Conservation (phyloP, 805 yeast genomes). For the Wickerhamiella galacta region DNA sequence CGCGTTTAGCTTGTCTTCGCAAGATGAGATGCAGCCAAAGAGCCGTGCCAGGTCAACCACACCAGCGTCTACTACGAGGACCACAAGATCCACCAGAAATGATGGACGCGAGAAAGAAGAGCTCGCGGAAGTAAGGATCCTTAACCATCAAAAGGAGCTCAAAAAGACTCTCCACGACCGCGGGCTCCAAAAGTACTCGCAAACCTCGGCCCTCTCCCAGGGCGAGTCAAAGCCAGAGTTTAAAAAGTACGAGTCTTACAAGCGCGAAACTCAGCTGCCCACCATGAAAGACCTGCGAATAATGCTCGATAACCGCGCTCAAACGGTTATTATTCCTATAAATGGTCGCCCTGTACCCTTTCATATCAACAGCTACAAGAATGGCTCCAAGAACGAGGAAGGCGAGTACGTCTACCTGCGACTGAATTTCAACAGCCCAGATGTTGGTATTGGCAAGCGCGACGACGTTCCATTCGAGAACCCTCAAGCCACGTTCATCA, state of each 20-base stretch:
- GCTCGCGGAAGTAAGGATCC: slow-evolving; percentile 61
- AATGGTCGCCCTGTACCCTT: slow-evolving; percentile 96
- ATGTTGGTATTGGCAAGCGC: slow-evolving; percentile 54
- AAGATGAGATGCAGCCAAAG: no score
- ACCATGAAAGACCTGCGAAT: slow-evolving; percentile 67
- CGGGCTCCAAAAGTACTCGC: slow-evolving; percentile 38
- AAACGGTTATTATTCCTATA: slow-evolving; percentile 79
- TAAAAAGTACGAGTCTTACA: slow-evolving; percentile 84
- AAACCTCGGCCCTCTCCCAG: slow-evolving; percentile 14
- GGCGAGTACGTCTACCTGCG: slow-evolving; percentile 87
- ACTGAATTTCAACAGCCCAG: slow-evolving; percentile 86
- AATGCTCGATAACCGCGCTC: slow-evolving; percentile 74
- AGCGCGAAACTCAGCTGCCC: slow-evolving; percentile 87
- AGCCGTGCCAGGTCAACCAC: no score
- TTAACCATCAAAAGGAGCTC: slow-evolving; percentile 63
- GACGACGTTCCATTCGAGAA: slow-evolving; percentile 86
- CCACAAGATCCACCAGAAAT: slow-evolving; percentile 3
- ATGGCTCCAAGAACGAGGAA: slow-evolving; percentile 89
- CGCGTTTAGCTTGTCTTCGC: slow-evolving; percentile 70
- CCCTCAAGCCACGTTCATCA: slow-evolving; percentile 69
- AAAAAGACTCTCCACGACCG: slow-evolving; percentile 76
- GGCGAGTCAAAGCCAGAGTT: slow-evolving; percentile 45
- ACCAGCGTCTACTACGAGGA: slow-evolving; percentile 8
- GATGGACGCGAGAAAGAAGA: slow-evolving; percentile 33
- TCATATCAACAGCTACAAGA: slow-evolving; percentile 85